Evolutionary conservation across 345 rosid genomes (phyloP), one percentile per base, ranked within the genome.

Genomic region (Eucalyptus erythrocorys): DNA sequence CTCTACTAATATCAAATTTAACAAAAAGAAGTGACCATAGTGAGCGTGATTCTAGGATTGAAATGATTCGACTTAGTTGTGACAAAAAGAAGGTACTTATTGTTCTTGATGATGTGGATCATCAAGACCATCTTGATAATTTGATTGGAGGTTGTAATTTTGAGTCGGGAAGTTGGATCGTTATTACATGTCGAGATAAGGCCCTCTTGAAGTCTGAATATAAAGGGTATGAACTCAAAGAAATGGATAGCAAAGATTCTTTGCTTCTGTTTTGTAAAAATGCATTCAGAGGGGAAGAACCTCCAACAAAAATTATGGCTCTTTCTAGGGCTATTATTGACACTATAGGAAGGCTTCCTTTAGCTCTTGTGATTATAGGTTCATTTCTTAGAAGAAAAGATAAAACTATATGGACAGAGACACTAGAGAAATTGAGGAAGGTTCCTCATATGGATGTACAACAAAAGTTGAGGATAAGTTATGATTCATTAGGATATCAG

Each of bases 1-100:
- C 71, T 30, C 5, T 30, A 5, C 17, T 30, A 6, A n/a, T 13
- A 4, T 13, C 34, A 30, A 14, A 61, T 59, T 1, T 59, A 27
- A 4, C 66, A 55, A 42, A 47, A 47, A 48, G n/a, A 1, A 27
- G 13, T 59, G 16, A 12, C 1, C 32, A 6, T 27, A 1, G 7
- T 0, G 32, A 10, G 32, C 15, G 15, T 59, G 6, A 1, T 3
- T 13, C 16, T 27, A 8, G 8, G 8, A 12, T 27, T 61, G 4
- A 1, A 27, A 3, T 1, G 16, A 66, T 66, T 5, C 21, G 0
- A 66, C 0, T 0, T 0, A 6, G 2, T 66, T n/a, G 17, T n/a
- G 1, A 7, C 0, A 4, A 16, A 14, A 14, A n/a, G 40, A 66
- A 66, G 21, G 79, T 66, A 32, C 11, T 66, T 32, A 7, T 66